Base-by-base conservation (phyloP, 1,284 basidiomycete genomes). In the Acaromyces ingoldii region DNA sequence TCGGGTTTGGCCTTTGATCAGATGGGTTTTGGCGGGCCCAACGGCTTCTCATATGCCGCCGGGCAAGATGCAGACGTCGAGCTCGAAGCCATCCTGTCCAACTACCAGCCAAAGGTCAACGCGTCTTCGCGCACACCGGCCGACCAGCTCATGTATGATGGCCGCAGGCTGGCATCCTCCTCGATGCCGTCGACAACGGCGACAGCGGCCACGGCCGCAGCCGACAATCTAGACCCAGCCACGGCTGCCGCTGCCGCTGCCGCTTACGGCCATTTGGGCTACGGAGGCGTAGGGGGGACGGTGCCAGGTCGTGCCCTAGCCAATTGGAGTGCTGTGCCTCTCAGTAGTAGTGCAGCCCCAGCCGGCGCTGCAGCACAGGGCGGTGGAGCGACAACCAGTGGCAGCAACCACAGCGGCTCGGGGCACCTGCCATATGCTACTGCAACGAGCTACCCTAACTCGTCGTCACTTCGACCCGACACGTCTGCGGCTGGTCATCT, bases 181-280 rank as follows among this genome's bases (percentile, higher is more conserved):
- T n/a, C 29, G n/a, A 42, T 22, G 22, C n/a, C 40, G 15, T 42
- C 40, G 22, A 42, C 2, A 60, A 49, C 34, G 49, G 49, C 9
- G 22, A 54, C n/a, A 40, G 42, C 54, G 39, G 3, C 17, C 15
- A 45, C 17, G 24, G 21, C 28, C 22, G 15, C 26, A 11, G 37
- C 6, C 11, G 29, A 17, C 10, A 13, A 33, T 17, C 30, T 26
- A 22, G 60, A 62, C 24, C 51, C 49, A 15, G 57, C 62, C 6
- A 55, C 53, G 26, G 46, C 62, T 13, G 58, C 63, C 17, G 60
- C 63, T 2, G 65, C 63, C 4, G 60, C 57, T 15, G 61, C 61
- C n/a, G 62, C 56, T 2, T 65, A 65, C 40, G 60, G 57, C 7
- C 62, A 60, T 36, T 44, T 60, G 13, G 60, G 57, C 36, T 65